Evolutionary conservation across 1,284 basidiomycete species (phyloP).

Genomic region (Coniferiporia weirii): DNA sequence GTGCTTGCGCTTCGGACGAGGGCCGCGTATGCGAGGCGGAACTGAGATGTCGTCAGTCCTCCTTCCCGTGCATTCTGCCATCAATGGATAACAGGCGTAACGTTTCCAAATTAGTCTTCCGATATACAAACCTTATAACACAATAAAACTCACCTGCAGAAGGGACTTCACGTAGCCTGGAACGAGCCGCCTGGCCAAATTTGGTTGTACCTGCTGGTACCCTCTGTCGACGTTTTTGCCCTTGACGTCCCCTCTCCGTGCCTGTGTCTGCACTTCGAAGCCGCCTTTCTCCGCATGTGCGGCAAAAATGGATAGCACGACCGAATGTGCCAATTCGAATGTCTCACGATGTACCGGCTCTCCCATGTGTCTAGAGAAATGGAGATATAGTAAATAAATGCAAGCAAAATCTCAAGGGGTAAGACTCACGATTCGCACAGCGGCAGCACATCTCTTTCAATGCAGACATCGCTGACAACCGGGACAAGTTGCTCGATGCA

Average conservation of each 20-base stretch:
- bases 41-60: constrained; percentile 50
- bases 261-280: constrained; percentile 20
- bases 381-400: background rate
- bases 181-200: constrained; percentile 49
- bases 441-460: constrained; percentile 48
- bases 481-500: constrained; percentile 68
- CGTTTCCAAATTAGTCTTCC: background rate
- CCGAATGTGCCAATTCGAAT: constrained; percentile 73
- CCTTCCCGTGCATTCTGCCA: constrained; percentile 58
- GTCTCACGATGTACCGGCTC: constrained; percentile 57
- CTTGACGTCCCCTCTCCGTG: constrained; percentile 4
- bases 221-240: background rate
- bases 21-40: constrained; percentile 61
- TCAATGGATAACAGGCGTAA: background rate
- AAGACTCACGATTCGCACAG: constrained; percentile 56
- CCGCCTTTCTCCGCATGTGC: constrained; percentile 41
- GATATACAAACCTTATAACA: background rate
- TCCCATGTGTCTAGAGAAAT: constrained; percentile 43
- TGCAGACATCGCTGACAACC: constrained; percentile 41
- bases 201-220: constrained; percentile 4
- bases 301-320: constrained; percentile 62
- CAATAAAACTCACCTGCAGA: constrained; percentile 46
- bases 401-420: background rate
- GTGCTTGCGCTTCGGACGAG: constrained; percentile 50
- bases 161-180: constrained; percentile 64